These are phyloP conservation scores for Boletus pseudo-olivaceus DNA, from an alignment of 768 basidiomycete species.

Conservation along the genomic window DNA sequence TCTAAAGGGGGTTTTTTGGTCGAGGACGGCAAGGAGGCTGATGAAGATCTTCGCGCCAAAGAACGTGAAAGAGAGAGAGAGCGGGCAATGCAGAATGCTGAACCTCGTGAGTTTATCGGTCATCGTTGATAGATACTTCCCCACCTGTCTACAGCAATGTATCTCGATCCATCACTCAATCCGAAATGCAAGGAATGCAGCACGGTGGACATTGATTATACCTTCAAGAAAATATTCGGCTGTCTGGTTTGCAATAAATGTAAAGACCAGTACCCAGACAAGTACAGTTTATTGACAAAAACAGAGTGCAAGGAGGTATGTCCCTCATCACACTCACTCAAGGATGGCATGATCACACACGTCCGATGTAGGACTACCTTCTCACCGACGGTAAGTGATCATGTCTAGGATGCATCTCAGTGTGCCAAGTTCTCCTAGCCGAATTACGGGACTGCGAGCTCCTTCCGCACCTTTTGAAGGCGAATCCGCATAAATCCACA, in stretches of 20 bases:
- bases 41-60: constrained; percentile 70
- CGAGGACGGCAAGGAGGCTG: constrained; percentile 79
- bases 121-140: neutral
- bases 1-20: constrained; percentile 94
- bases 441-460: constrained; percentile 90
- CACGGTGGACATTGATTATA: constrained; percentile 85
- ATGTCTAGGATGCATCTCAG: neutral
- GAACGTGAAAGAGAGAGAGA: constrained; percentile 81
- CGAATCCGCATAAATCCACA: constrained; percentile 92
- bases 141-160: constrained; percentile 55
- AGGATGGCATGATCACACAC: neutral
- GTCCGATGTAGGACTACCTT: constrained; percentile 72
- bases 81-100: constrained; percentile 68
- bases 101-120: constrained; percentile 51
- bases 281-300: constrained; percentile 93
- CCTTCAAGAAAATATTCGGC: constrained; percentile 76
- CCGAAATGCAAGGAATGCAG: constrained; percentile 85
- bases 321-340: neutral
- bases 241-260: constrained; percentile 86
- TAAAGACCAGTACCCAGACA: constrained; percentile 86
- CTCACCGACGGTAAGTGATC: constrained; percentile 77
- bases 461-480: constrained; percentile 89
- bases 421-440: constrained; percentile 43
- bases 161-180: constrained; percentile 67
- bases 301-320: constrained; percentile 95